Evolutionary conservation across 208 protist species (phyloP), one percentile per base, ranked within the genome.

Genomic region (Herpetomonas tarakana): DNA sequence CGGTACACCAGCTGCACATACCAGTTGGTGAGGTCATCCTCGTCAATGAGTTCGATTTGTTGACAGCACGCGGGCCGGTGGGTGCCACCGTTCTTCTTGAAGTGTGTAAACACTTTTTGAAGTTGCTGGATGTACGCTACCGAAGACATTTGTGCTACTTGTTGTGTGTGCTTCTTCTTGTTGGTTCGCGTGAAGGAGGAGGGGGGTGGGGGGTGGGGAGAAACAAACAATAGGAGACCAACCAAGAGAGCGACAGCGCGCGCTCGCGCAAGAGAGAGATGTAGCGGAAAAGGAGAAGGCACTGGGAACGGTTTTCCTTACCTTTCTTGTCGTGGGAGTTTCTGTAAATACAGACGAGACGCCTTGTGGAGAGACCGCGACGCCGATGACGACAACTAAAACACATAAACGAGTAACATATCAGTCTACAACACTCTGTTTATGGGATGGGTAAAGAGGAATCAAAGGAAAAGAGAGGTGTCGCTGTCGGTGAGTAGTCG

Each of bases 11-110:
- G 69, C 55, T 87, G 78, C 39, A 94, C 76, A 41, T 86, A 91
- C 84, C 88, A 94, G 25, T 71, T 80, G 11, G 70, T 78, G 24
- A 94, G 31, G 53, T 94, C 80, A 44, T 91, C 88, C 24, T 91
- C 83, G 69, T 93, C 87, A 22, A 88, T 56, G 21, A 88, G 70
- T 7, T 87, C 71, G 2, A 88, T 50, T 22, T 76, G 52, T 0
- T 65, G 46, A 24, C 65, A 55, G 12, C 60, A 71, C 0, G 29
- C 51, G 0, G 81, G 70, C 3, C 61, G 27, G 29, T 70, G 81
- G 26, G 41, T 57, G n/a, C 62, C 66, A n/a, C 60, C 56, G 62
- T 87, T 75, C 29, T 58, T 68, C 19, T 39, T 22, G 19, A 46
- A 64, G 19, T 58, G 38, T 27, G 22, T 58, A 22, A 47, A 57